Evolutionary conservation across 768 basidiomycete species (phyloP).

Genomic region (Daedaleopsis nitida): DNA sequence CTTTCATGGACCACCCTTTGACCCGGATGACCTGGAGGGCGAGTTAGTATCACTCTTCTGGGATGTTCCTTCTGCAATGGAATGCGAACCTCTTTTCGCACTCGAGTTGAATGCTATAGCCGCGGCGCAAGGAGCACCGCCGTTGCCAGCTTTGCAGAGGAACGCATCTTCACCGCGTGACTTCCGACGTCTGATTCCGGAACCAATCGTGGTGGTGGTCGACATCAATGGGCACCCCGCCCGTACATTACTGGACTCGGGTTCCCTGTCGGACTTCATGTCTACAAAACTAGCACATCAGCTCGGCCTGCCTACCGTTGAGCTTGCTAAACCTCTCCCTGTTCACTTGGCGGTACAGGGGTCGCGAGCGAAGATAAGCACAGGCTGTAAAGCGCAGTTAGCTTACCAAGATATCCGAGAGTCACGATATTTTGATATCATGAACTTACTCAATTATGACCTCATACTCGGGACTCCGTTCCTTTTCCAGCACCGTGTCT

Average conservation of each 20-base stretch:
- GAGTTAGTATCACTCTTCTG: neutral
- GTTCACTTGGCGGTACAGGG: slow-evolving; percentile 46
- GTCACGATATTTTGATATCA: slow-evolving; percentile 27
- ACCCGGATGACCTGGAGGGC: neutral
- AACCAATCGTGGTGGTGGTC: slow-evolving; percentile 35
- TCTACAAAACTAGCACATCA: slow-evolving; percentile 40
- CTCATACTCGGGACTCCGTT: slow-evolving; percentile 37
- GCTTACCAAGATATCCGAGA: slow-evolving; percentile 39
- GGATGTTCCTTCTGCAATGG: neutral
- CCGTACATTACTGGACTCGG: slow-evolving; percentile 39
- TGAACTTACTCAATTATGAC: slow-evolving; percentile 32
- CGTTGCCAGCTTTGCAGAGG: slow-evolving; percentile 18
- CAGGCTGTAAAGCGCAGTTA: slow-evolving; percentile 25
- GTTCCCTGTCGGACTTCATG: slow-evolving; percentile 45
- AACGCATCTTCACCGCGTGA: slow-evolving; percentile 19
- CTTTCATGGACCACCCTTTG: no score
- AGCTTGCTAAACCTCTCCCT: slow-evolving; percentile 34
- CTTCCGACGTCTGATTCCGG: slow-evolving; percentile 26
- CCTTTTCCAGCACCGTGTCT: slow-evolving; percentile 26
- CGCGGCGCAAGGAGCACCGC: neutral
- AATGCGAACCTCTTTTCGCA: neutral
- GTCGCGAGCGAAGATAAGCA: slow-evolving; percentile 41
- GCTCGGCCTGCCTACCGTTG: slow-evolving; percentile 28
- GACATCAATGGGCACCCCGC: slow-evolving; percentile 36
- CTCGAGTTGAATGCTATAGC: no score